Conservation (phyloP, 192 early-diverging fungal genomes). For the Powellomyces hirtus region DNA sequence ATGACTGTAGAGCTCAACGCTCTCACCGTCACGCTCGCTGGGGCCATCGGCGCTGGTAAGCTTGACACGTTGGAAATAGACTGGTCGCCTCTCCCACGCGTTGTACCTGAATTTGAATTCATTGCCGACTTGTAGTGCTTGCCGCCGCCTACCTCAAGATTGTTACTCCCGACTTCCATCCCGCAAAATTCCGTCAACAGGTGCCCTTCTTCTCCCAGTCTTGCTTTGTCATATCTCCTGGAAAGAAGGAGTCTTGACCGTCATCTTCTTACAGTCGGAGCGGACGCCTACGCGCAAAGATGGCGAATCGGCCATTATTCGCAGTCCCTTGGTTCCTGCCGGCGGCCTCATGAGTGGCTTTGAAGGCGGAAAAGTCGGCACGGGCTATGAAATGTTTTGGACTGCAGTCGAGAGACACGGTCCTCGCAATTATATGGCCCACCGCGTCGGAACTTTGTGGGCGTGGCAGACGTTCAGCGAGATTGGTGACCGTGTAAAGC, state of each 20-base stretch:
- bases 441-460: slow-evolving; percentile 24
- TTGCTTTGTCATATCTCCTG: neutral
- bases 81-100: neutral
- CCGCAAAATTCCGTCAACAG: slow-evolving; percentile 28
- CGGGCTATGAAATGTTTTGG: slow-evolving; percentile 45
- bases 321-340: slow-evolving; percentile 28
- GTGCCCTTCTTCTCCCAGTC: slow-evolving; percentile 21
- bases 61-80: neutral
- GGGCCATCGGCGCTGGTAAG: neutral
- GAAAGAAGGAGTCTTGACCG: neutral
- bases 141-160: neutral
- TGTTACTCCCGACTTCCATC: slow-evolving; percentile 32
- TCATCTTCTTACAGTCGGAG: neutral
- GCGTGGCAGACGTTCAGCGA: slow-evolving; percentile 38
- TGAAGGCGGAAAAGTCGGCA: slow-evolving; percentile 1
- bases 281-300: slow-evolving; percentile 24
- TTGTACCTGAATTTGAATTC: neutral
- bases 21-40: neutral
- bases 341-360: slow-evolving; percentile 9
- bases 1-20: neutral
- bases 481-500: slow-evolving; percentile 32
- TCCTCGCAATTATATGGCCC: slow-evolving; percentile 33
- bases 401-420: slow-evolving; percentile 22
- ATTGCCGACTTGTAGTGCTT: neutral
- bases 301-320: slow-evolving; percentile 34